Conservation (phyloP, 306 rosid genomes). For the Cotoneaster glaucophyllus region DNA sequence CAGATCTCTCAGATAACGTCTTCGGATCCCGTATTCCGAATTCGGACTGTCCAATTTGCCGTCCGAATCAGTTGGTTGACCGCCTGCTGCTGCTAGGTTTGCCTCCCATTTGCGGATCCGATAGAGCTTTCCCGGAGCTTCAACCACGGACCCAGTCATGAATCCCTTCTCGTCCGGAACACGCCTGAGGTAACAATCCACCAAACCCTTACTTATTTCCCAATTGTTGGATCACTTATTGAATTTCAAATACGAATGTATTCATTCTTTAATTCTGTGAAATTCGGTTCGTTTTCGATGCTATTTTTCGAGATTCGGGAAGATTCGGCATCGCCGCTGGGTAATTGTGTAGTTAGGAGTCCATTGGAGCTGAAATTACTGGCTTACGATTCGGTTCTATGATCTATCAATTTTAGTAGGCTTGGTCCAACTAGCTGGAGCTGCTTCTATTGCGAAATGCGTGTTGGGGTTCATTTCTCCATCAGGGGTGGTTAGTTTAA, state of each 20-base stretch:
- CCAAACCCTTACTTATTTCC: slow-evolving; percentile 13
- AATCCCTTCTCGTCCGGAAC: slow-evolving; percentile 98
- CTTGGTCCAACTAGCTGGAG: neutral
- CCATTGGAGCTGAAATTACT: neutral
- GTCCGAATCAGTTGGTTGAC: slow-evolving; percentile 16
- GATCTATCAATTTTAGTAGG: neutral
- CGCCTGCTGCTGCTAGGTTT: slow-evolving; percentile 8
- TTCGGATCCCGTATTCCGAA: slow-evolving; percentile 53
- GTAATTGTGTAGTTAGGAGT: neutral
- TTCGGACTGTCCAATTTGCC: slow-evolving; percentile 17
- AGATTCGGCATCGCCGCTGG: too few species aligned
- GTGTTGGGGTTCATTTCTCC: neutral
- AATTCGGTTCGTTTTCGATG: neutral
- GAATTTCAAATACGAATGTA: neutral
- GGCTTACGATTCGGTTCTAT: neutral
- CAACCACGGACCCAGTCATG: slow-evolving; percentile 51
- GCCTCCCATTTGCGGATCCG: slow-evolving; percentile 42
- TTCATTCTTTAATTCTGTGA: neutral
- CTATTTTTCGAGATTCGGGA: neutral
- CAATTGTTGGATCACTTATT: slow-evolving; percentile 27
- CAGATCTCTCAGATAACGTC: slow-evolving; percentile 25
- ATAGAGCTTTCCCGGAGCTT: slow-evolving; percentile 43
- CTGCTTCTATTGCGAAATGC: neutral
- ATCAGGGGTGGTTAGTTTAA: neutral
- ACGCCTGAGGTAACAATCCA: slow-evolving; percentile 67